phyloP scores from a whole-genome alignment of 441 rosid genomes.

The Sinapis alba region DNA sequence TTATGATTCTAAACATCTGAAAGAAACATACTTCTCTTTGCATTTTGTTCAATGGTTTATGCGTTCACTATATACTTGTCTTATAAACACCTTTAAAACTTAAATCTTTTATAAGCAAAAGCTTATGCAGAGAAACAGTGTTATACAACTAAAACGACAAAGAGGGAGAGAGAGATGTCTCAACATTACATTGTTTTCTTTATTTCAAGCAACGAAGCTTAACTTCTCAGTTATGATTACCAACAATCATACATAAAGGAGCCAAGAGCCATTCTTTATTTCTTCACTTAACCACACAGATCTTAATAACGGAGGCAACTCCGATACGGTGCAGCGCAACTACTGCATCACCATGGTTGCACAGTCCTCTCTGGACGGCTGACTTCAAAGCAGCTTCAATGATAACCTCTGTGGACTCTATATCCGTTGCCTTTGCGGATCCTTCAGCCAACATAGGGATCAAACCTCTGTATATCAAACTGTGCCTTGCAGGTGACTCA shows the following conservation, averaged over 20 bases:
- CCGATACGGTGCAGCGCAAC: conserved; percentile 92
- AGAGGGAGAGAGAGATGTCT: not conserved
- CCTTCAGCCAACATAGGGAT: conserved; percentile 86
- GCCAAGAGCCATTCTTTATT: conserved; percentile 2
- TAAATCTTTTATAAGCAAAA: conserved; percentile 25
- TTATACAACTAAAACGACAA: not conserved
- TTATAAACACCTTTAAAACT: not conserved
- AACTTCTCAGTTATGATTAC: conserved; percentile 30
- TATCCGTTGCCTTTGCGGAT: conserved; percentile 91
- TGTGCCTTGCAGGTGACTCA: conserved; percentile 89
- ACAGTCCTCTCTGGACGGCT: conserved; percentile 61
- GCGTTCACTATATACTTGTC: conserved; percentile 16
- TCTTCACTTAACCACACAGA: conserved; percentile 71
- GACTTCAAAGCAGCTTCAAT: conserved; percentile 76
- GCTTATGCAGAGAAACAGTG: conserved; percentile 19
- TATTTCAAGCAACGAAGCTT: conserved; percentile 25
- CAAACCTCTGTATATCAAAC: conserved; percentile 80
- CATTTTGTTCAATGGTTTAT: conserved; percentile 29
- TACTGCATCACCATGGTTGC: conserved; percentile 73
- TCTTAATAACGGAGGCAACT: conserved; percentile 89
- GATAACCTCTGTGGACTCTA: conserved; percentile 84
- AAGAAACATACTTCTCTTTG: conserved; percentile 24
- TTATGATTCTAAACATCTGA: conserved; percentile 28
- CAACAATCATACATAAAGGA: conserved; percentile 30
- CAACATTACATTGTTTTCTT: conserved; percentile 19